Evolutionary conservation across 208 protist species (phyloP), one percentile per base, ranked within the genome.

Genomic region (Acanthamoeba lenticulata): DNA sequence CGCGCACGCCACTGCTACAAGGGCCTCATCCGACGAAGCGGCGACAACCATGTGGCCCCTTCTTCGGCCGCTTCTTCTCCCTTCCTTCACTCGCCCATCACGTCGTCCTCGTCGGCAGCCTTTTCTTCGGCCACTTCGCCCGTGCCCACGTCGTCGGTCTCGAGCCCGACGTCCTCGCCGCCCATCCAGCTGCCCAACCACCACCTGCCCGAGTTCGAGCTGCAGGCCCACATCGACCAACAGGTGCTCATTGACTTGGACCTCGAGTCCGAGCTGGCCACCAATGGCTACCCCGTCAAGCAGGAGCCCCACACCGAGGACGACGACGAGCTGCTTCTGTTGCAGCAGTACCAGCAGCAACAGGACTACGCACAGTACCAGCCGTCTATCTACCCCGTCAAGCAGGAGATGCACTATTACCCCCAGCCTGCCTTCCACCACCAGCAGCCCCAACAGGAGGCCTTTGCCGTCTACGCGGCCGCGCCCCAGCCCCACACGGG

Each of bases 1-100:
- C 40, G 42, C 72, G 72, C 72, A 6, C 34, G 72, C 40, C 72
- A 81, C 27, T 47, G 42, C 72, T 81, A 81, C 72, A 81, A 81
- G 72, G 40, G 42, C 42, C 72, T 81, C 21, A 27, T 49, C 17
- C 72, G 72, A 11, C 34, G 42, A 17, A 36, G 44, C 19, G 72
- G 17, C 15, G 17, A 24, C 47, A 19, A 55, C 47, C 21, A 9
- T 19, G 11, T 19, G n/a, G 57, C n/a, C n/a, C 34, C 57, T 4
- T 67, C 57, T 5, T 52, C 47, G 5, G 5, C 47, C 9, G 5
- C 47, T 5, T 15, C 47, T 5, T 52, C 47, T 5, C 5, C 47
- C 15, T 19, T 15, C 47, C 5, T 52, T 15, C 5, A 52, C 47
- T 52, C 47, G 27, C 57, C 57, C 5, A 29, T 29, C 5, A 21